Conservation (phyloP, 1,284 basidiomycete genomes). For the Vanrija pseudolonga region DNA sequence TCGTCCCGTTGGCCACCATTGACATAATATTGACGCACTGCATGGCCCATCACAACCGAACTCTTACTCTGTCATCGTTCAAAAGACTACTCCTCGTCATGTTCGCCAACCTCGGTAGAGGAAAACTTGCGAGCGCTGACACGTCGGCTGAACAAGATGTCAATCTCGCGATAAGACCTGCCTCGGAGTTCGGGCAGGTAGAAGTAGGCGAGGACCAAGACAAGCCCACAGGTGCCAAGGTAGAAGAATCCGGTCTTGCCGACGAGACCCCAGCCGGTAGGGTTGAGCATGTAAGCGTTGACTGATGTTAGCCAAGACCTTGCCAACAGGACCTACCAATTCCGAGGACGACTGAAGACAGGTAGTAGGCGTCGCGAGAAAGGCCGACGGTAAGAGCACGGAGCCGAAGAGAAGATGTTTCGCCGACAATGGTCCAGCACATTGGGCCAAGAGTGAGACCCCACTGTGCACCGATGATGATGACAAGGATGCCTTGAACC, state of each 20-base stretch:
- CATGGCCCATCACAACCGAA: too few relatives aligned
- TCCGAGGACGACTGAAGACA: neutral
- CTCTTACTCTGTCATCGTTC: too few relatives aligned
- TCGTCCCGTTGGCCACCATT: too few relatives aligned
- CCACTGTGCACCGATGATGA: neutral
- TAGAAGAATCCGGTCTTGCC: neutral
- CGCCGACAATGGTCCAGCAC: neutral
- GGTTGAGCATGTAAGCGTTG: conserved; percentile 5
- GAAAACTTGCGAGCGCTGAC: conserved; percentile 44
- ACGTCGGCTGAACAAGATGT: conserved; percentile 43
- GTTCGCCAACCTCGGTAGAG: too few relatives aligned
- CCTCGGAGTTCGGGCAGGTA: conserved; percentile 47
- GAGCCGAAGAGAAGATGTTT: neutral
- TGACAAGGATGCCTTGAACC: neutral
- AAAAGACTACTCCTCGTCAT: too few relatives aligned
- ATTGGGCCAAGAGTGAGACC: neutral
- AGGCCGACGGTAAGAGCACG: neutral
- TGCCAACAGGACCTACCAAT: too few relatives aligned
- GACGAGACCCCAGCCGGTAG: neutral
- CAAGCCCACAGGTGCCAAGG: conserved; percentile 1
- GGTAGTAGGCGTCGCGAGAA: neutral
- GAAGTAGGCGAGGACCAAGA: conserved; percentile 28
- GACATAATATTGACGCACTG: too few relatives aligned
- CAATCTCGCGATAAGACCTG: conserved; percentile 47
- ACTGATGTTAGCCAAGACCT: neutral